A percentile compares a stretch with the other conserved stretches of the same genome.
Evolutionary conservation across 345 rosid species (phyloP).

Genomic region (Euphorbia peplus): DNA sequence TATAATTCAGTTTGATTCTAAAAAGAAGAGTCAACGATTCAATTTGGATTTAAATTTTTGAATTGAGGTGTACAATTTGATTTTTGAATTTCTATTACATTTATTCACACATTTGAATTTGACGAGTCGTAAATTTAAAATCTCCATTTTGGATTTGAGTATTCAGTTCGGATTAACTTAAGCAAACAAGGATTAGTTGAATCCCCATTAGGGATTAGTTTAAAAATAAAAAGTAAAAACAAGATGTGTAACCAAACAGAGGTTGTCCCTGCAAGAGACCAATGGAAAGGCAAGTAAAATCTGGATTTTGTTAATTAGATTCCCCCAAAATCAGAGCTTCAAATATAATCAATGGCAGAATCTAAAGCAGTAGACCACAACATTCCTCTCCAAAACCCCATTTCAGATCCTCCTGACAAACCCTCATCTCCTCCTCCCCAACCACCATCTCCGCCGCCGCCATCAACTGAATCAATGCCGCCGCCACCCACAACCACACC

Average conservation of each 20-base stretch:
- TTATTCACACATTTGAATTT: no score
- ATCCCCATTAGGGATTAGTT: background rate
- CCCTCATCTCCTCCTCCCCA: slow-evolving; percentile 30
- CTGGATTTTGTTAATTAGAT: background rate
- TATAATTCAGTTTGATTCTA: no score
- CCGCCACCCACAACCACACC: slow-evolving; percentile 8
- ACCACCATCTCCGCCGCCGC: slow-evolving; percentile 1
- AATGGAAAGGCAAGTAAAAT: background rate
- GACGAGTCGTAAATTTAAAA: no score
- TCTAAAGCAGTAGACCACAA: slow-evolving; percentile 21
- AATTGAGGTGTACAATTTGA: no score
- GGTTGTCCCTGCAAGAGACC: background rate
- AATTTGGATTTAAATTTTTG: no score
- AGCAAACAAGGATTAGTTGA: background rate
- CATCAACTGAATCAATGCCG: background rate
- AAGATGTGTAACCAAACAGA: background rate
- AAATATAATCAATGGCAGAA: slow-evolving; percentile 36
- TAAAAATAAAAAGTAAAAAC: background rate
- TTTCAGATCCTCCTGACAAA: slow-evolving; percentile 8
- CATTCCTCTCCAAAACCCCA: slow-evolving; percentile 14
- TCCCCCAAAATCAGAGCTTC: background rate
- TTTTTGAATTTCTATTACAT: no score
- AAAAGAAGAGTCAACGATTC: no score
- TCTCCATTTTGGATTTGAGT: background rate
- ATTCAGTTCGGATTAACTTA: background rate